phyloP scores from a whole-genome alignment of 768 basidiomycete genomes.

The Trametes cingulata region DNA sequence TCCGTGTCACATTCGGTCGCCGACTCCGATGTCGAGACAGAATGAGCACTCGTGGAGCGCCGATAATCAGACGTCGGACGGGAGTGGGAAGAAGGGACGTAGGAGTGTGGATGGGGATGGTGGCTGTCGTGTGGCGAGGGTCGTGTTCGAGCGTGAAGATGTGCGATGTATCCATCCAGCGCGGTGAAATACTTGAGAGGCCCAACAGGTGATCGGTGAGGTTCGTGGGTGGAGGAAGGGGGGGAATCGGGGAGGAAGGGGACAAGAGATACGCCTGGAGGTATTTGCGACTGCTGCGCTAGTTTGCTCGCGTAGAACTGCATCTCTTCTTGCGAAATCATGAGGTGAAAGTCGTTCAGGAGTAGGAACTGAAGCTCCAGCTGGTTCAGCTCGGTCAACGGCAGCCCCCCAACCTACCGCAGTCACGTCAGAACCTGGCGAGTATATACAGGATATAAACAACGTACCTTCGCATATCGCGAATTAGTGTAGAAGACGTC shows the following conservation, averaged over 20 bases:
- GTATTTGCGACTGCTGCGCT: constrained; percentile 22
- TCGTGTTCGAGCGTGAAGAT: constrained; percentile 26
- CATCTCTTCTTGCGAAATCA: constrained; percentile 89
- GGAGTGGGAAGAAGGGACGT: constrained; percentile 22
- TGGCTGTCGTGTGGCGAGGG: constrained; percentile 1
- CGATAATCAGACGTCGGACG: constrained; percentile 20
- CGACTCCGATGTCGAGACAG: constrained; percentile 26
- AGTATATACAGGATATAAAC: constrained; percentile 11
- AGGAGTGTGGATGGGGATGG: constrained; percentile 2
- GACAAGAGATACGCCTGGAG: constrained; percentile 58
- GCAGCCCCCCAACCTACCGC: constrained; percentile 88
- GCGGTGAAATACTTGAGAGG: constrained; percentile 55
- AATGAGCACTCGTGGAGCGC: constrained; percentile 22
- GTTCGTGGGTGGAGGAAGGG: constrained; percentile 23
- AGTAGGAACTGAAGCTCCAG: constrained; percentile 97
- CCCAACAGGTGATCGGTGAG: constrained; percentile 30
- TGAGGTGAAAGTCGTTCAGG: constrained; percentile 91
- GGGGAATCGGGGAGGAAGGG: constrained; percentile 29
- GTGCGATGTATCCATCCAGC: constrained; percentile 52
- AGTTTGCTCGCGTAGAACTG: constrained; percentile 80
- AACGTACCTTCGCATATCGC: constrained; percentile 93
- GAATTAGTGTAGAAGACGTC: constrained; percentile 99
- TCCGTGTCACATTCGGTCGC: constrained; percentile 38
- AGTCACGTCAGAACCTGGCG: not conserved
- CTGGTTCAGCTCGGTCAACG: constrained; percentile 89